Conservation (phyloP, 2,329 filamentous ascomycete species). For the Alternaria viburni region DNA sequence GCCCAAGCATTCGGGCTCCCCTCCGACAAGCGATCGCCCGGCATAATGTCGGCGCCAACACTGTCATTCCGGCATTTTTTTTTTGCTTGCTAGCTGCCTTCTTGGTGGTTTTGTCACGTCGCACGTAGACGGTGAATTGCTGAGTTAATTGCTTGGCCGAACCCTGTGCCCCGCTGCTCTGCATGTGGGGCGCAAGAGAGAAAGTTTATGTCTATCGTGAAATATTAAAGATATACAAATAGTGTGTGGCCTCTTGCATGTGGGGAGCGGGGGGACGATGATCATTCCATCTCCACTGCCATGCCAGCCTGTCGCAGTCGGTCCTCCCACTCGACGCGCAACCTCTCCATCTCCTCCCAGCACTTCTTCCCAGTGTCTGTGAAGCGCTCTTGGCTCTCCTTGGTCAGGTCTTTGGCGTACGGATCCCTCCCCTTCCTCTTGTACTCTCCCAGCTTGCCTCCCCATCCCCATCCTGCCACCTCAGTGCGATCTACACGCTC, state of each 20-base stretch:
- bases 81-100: neutral
- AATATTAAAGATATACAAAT: neutral
- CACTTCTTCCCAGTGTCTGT: slow-evolving; percentile 65
- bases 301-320: slow-evolving; percentile 47
- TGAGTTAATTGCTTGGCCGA: neutral
- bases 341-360: slow-evolving; percentile 74
- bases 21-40: slow-evolving; percentile 5
- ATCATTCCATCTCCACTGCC: slow-evolving; percentile 42
- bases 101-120: neutral
- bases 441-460: slow-evolving; percentile 61
- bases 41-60: neutral
- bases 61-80: neutral
- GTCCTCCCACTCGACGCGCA: slow-evolving; percentile 69
- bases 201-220: neutral
- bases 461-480: slow-evolving; percentile 81
- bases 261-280: neutral
- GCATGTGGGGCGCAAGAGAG: neutral
- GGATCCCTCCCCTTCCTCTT: slow-evolving; percentile 62
- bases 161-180: neutral
- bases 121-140: neutral
- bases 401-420: slow-evolving; percentile 64
- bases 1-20: neutral
- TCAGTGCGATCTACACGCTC: slow-evolving; percentile 76
- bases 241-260: neutral
- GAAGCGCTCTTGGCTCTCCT: slow-evolving; percentile 67